Conservation (phyloP, 2,329 filamentous ascomycete genomes). For the Talaromyces atroroseus region DNA sequence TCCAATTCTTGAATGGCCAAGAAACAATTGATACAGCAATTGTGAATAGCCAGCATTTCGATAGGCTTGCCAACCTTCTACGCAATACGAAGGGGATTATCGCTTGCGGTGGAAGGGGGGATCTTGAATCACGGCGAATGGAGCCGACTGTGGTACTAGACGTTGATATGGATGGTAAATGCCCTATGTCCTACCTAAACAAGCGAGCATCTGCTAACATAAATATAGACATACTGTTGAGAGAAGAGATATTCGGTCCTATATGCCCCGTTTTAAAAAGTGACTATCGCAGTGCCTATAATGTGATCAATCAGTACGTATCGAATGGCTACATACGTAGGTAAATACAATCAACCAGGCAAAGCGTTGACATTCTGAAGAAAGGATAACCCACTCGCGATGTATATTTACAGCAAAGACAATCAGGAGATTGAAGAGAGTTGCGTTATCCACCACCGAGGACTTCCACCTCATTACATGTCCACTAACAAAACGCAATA, state of each 20-base stretch:
- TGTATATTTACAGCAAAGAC: conserved; percentile 40
- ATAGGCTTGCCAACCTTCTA: conserved; percentile 36
- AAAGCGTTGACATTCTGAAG: neutral
- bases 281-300: neutral
- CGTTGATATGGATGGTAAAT: conserved; percentile 24
- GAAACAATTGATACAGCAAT: conserved; percentile 30
- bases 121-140: conserved; percentile 28
- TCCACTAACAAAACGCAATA: neutral
- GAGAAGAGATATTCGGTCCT: conserved; percentile 44
- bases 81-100: conserved; percentile 33
- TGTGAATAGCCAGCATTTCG: conserved; percentile 41
- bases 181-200: too few species aligned
- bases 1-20: conserved; percentile 25
- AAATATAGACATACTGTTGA: conserved; percentile 32
- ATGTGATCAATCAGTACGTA: neutral
- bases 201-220: neutral
- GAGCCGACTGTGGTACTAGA: conserved; percentile 37
- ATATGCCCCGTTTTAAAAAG: conserved; percentile 37
- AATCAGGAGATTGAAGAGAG: conserved; percentile 11
- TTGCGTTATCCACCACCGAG: neutral
- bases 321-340: too few species aligned
- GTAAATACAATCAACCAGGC: too few species aligned
- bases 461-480: neutral
- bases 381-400: conserved; percentile 30
- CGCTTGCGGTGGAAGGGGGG: conserved; percentile 30